Percentiles rank a stretch among this genome's conserved stretches.
These are phyloP conservation scores for Leucogyrophana mollusca DNA, from an alignment of 768 basidiomycete species.

Conservation along the genomic window DNA sequence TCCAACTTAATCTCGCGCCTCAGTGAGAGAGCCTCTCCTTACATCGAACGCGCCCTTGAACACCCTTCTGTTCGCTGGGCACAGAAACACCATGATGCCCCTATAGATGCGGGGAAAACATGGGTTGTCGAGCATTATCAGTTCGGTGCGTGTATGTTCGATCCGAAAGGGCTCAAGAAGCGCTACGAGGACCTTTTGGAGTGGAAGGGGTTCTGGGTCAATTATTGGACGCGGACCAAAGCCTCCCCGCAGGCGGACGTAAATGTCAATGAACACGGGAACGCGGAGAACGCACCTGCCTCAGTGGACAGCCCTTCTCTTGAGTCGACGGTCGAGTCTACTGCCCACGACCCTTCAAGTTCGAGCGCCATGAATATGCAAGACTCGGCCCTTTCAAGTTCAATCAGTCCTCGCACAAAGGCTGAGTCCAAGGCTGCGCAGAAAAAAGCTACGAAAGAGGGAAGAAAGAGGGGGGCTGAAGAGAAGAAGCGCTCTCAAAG, in stretches of 20 bases:
- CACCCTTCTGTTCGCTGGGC: conserved; percentile 48
- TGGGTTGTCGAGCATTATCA: conserved; percentile 58
- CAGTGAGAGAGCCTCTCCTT: conserved; percentile 7
- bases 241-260: conserved; percentile 5
- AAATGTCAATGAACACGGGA: conserved; percentile 16
- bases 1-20: background rate
- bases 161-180: conserved; percentile 45
- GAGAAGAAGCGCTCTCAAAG: conserved; percentile 23
- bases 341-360: too few species aligned
- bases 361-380: conserved; percentile 1
- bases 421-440: conserved; percentile 14
- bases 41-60: conserved; percentile 40
- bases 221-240: conserved; percentile 57
- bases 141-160: conserved; percentile 59
- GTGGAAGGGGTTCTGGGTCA: conserved; percentile 55
- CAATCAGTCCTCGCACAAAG: conserved; percentile 10
- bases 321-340: background rate
- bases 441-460: conserved; percentile 18
- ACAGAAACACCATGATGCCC: conserved; percentile 52
- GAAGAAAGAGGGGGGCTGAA: conserved; percentile 16
- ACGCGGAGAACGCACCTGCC: conserved; percentile 14
- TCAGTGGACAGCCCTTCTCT: background rate
- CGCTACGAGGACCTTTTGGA: conserved; percentile 47
- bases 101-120: conserved; percentile 44
- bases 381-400: background rate